Evolutionary conservation across 2,329 filamentous ascomycete species (phyloP), one percentile per base, ranked within the genome.

Genomic region (Xylaria polymorpha): DNA sequence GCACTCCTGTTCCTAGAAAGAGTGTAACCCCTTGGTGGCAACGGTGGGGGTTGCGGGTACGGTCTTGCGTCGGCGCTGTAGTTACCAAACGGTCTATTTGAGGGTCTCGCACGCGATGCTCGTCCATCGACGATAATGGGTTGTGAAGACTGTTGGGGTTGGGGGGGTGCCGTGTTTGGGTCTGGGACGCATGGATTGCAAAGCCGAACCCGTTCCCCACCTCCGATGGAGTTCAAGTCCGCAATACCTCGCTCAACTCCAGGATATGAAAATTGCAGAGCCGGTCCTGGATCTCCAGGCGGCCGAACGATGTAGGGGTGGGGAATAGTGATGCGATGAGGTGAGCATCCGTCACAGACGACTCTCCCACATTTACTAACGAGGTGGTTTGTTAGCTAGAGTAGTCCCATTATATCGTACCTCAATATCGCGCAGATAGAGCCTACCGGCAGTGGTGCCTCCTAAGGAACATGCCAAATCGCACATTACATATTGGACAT

Each of bases 311-410:
- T 97, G 79, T 93, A 98, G 77, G 96, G 93, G 72, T 94, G 88
- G 0, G 95, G 95, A 71, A 98, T 98, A 3, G 93, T 97, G 77
- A 98, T 98, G 70, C 94, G 89, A 80, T 98, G 95, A 3, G 95
- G 95, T 2, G 95, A 98, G 82, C 95, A 98, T 22, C 89, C 86
- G 67, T 91, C 90, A 80, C 95, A 98, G 29, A 98, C 95, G 9
- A 98, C 94, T 70, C 94, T 86, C 55, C 95, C 95, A 78, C 95
- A 98, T 87, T 97, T 98, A 74, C 91, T 92, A 57, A 55, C 43
- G 9, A 15, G 39, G 60, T 50, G 3, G 32, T 14, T 43, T 55
- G 48, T 71, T 44, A 66, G 62, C 37, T 5, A 58, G 29, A 15
- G 63, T 32, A 22, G 20, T 50, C 44, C 18, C 12, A 37, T 32